A percentile compares a stretch with the other conserved stretches of the same genome.
phyloP scores from a whole-genome alignment of 208 protist genomes.

The Trypanosoma vivax region DNA sequence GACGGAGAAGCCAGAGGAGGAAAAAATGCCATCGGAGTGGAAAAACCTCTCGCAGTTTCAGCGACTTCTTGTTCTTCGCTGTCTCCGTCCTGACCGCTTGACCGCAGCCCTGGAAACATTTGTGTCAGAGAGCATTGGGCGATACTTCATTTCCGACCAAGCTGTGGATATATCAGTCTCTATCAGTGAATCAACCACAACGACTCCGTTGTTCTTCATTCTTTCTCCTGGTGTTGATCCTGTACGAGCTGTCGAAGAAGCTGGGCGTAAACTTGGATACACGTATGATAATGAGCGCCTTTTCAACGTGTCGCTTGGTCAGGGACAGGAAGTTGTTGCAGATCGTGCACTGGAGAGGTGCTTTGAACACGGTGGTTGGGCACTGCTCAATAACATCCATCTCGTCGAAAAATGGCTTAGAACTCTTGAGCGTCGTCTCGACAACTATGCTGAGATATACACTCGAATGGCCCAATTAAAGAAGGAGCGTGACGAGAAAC shows the following conservation, averaged over 20 bases:
- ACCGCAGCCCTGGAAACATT: slow-evolving; percentile 92
- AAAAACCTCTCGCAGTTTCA: slow-evolving; percentile 95
- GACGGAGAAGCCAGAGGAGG: slow-evolving; percentile 87
- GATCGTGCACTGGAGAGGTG: slow-evolving; percentile 92
- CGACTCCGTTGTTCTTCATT: slow-evolving; percentile 98
- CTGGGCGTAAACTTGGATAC: slow-evolving; percentile 93
- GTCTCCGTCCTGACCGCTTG: slow-evolving; percentile 95
- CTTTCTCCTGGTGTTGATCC: slow-evolving; percentile 98
- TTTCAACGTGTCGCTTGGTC: slow-evolving; percentile 96
- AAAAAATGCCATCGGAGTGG: slow-evolving; percentile 91
- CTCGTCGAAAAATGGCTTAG: slow-evolving; percentile 95
- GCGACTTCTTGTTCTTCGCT: slow-evolving; percentile 94
- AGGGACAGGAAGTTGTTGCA: slow-evolving; percentile 97
- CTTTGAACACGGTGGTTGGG: slow-evolving; percentile 93
- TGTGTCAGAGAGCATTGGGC: slow-evolving; percentile 90
- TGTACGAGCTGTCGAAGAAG: slow-evolving; percentile 91
- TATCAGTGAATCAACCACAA: slow-evolving; percentile 91
- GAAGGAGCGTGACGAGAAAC: slow-evolving; percentile 81
- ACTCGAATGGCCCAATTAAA: slow-evolving; percentile 83
- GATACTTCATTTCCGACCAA: slow-evolving; percentile 93
- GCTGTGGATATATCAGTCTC: slow-evolving; percentile 92
- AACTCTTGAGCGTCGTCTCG: slow-evolving; percentile 95
- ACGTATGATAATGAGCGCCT: slow-evolving; percentile 93
- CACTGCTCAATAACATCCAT: slow-evolving; percentile 98
- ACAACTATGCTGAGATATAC: slow-evolving; percentile 89